Conservation (phyloP, 352 stramenopile genomes). For the Phytophthora niederhauseri region DNA sequence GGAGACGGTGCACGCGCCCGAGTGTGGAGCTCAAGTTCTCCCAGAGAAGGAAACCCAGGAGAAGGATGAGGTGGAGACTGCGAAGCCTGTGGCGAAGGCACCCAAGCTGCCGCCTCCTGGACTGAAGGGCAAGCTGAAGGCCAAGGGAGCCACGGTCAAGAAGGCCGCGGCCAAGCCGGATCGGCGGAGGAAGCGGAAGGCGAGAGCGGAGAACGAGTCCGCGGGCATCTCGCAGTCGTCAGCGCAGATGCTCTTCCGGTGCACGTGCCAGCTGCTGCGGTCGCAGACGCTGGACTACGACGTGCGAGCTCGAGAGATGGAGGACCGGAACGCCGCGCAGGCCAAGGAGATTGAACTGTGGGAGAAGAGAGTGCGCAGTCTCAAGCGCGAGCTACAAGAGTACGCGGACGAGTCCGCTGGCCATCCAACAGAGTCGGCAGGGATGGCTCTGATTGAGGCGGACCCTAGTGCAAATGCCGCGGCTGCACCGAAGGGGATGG, state of each 20-base stretch:
- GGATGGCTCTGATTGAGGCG: slow-evolving; percentile 10
- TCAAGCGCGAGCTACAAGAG: slow-evolving; percentile 37
- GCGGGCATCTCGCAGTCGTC: slow-evolving; percentile 30
- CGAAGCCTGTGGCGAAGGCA: neutral
- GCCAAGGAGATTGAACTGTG: slow-evolving; percentile 40
- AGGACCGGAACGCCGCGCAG: slow-evolving; percentile 43
- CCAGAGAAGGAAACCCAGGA: too few species aligned
- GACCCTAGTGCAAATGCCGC: neutral
- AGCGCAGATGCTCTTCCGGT: slow-evolving; percentile 50
- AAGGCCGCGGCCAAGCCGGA: slow-evolving; percentile 23
- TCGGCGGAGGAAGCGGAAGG: slow-evolving; percentile 31
- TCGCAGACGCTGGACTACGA: slow-evolving; percentile 52
- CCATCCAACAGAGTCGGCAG: neutral
- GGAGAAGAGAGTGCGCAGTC: slow-evolving; percentile 45
- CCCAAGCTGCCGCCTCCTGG: neutral
- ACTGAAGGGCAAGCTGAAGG: slow-evolving; percentile 1
- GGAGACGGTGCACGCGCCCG: neutral
- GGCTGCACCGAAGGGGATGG: neutral
- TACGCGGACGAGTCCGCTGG: slow-evolving; percentile 34
- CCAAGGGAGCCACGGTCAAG: slow-evolving; percentile 1
- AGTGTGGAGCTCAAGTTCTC: too few species aligned
- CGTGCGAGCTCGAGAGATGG: slow-evolving; percentile 45
- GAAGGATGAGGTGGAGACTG: neutral
- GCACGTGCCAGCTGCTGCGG: slow-evolving; percentile 43
- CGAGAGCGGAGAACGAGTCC: slow-evolving; percentile 1